A percentile compares a stretch with the other conserved stretches of the same genome.
Conservation (phyloP, 2,329 filamentous ascomycete genomes). For the Microcyclospora pomicola region DNA sequence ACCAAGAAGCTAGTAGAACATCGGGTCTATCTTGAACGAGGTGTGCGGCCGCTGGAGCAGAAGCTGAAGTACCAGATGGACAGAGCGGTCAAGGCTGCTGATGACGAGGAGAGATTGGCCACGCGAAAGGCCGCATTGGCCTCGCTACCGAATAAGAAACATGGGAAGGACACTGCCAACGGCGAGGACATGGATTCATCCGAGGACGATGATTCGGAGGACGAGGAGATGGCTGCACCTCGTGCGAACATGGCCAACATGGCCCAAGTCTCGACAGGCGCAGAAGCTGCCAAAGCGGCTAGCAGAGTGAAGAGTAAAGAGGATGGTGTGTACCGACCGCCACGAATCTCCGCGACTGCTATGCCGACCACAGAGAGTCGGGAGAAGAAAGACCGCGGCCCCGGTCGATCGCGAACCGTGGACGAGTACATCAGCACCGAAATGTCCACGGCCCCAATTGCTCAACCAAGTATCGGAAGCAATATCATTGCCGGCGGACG, state of each 20-base stretch:
- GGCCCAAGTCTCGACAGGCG: conserved; percentile 12
- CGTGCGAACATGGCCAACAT: conserved; percentile 44
- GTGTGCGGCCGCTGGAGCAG: conserved; percentile 76
- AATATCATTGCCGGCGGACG: conserved; percentile 67
- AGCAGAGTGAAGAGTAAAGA: conserved; percentile 22
- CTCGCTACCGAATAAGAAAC: conserved; percentile 11
- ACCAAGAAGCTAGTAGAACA: conserved; percentile 82
- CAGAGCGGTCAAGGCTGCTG: conserved; percentile 77
- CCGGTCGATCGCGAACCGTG: conserved; percentile 66
- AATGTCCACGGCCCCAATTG: conserved; percentile 64
- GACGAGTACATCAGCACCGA: conserved; percentile 86
- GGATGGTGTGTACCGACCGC: conserved; percentile 74
- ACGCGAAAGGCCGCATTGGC: conserved; percentile 22
- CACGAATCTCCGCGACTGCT: conserved; percentile 70
- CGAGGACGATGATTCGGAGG: conserved; percentile 18
- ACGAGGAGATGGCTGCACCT: conserved; percentile 35
- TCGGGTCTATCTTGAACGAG: conserved; percentile 84
- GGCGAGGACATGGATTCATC: conserved; percentile 21
- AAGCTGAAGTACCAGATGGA: conserved; percentile 92
- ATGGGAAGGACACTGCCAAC: conserved; percentile 10
- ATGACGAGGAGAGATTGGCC: conserved; percentile 48
- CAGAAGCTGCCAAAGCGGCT: conserved; percentile 10
- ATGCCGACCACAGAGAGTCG: conserved; percentile 47
- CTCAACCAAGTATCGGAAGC: conserved; percentile 81
- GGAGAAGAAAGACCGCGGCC: conserved; percentile 48